These are phyloP conservation scores for Malus fusca DNA, from an alignment of 306 rosid genomes.

Conservation along the genomic window DNA sequence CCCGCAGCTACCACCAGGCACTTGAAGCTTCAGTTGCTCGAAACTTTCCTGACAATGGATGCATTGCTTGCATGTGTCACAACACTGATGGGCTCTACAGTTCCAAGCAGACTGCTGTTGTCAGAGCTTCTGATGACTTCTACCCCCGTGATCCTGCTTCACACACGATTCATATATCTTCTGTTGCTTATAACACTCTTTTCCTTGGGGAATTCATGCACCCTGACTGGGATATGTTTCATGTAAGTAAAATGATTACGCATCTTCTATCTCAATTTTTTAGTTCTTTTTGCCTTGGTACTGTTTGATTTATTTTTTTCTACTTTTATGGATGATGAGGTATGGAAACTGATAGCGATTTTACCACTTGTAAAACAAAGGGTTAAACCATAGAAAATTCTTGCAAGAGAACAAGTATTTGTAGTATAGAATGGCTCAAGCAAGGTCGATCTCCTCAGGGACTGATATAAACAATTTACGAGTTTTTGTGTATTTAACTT, in stretches of 20 bases:
- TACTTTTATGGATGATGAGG: neutral
- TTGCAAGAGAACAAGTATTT: no score
- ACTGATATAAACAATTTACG: no score
- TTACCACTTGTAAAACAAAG: no score
- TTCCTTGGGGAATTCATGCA: constrained; percentile 98
- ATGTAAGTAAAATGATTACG: constrained; percentile 41
- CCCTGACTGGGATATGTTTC: constrained; percentile 99
- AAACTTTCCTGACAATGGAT: constrained; percentile 85
- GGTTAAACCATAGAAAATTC: no score
- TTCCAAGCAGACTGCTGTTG: constrained; percentile 83
- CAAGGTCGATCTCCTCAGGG: no score
- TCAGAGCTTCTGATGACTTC: constrained; percentile 92
- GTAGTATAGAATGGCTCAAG: no score
- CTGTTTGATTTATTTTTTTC: neutral
- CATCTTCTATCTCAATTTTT: neutral
- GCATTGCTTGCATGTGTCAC: constrained; percentile 97
- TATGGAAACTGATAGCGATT: no score
- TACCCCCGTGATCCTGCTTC: constrained; percentile 93
- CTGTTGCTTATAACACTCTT: constrained; percentile 89
- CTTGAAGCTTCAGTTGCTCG: constrained; percentile 82
- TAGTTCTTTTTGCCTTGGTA: neutral
- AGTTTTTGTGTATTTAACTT: no score
- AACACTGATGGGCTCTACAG: constrained; percentile 87
- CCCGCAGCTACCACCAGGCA: constrained; percentile 78
- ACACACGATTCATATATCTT: constrained; percentile 88